Percentiles rank a stretch among this genome's conserved stretches.
Conservation (phyloP, 768 basidiomycete species). For the Mycena vitilis region DNA sequence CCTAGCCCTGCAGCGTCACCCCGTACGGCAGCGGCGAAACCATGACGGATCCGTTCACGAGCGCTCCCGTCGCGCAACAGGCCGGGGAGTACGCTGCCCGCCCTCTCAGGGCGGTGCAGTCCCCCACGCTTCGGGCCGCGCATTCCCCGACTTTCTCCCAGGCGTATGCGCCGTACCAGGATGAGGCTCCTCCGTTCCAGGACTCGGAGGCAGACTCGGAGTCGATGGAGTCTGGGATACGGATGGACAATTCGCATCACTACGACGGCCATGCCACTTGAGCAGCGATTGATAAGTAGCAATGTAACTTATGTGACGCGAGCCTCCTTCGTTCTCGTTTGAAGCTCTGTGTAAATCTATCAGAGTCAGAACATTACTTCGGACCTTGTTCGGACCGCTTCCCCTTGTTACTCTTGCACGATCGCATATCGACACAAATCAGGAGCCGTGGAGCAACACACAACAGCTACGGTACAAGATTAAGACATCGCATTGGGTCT, state of each 20-base stretch:
- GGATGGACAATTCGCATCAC: neutral
- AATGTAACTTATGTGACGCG: no score
- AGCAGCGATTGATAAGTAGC: neutral
- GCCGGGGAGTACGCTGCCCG: neutral
- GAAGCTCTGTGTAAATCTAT: no score
- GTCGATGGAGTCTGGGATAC: neutral
- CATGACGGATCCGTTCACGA: constrained; percentile 5
- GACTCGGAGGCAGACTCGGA: neutral
- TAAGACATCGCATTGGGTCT: no score
- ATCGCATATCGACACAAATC: no score
- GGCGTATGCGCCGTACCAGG: neutral
- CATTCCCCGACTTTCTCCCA: constrained; percentile 7
- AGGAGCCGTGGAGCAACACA: no score
- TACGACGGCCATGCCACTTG: neutral
- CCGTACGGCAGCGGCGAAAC: constrained; percentile 15
- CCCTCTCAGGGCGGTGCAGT: neutral
- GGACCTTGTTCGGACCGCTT: no score
- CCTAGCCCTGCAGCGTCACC: neutral
- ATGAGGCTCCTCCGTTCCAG: neutral
- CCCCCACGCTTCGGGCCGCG: constrained; percentile 3
- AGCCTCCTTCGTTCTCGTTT: neutral
- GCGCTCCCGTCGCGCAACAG: constrained; percentile 2
- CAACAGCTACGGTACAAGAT: no score
- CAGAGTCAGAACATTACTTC: no score
- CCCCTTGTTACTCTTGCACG: no score